Evolutionary conservation across 2,329 filamentous ascomycete species (phyloP), one percentile per base, ranked within the genome.

Genomic region (Stemphylium beticola): DNA sequence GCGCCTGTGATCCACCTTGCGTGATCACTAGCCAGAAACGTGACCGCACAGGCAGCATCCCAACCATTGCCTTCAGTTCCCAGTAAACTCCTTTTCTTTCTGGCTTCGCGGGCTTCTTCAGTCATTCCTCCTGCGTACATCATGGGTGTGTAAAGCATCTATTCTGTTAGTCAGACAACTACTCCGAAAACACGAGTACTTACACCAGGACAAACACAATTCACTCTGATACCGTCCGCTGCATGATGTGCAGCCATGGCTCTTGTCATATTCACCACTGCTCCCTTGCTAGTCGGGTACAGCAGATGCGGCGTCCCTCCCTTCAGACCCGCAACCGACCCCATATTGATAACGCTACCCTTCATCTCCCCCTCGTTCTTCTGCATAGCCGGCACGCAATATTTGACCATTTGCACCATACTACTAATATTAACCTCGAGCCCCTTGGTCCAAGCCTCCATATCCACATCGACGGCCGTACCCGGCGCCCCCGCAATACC

Each of bases 311-410:
- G 81, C n/a, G 80, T 83, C 0, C 82, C 82, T 2, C 81, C 81
- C 40, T 44, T 51, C 43, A 40, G 92, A 33, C 86, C 88, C 70
- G 92, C 92, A 69, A 93, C 86, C 17, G 88, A 91, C 34, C 88
- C 86, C 71, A 90, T 91, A 77, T 92, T 93, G 80, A 93, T 90
- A 68, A 93, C 91, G n/a, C 84, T 86, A 53, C 85, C 82, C 6
- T 58, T 49, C 18, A 90, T 89, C 18, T 75, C 72, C 3, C 26
- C 26, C 26, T 29, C 26, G 2, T 29, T 29, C 65, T 84, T 82
- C n/a, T 49, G 47, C 84, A 93, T 88, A 72, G 91, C 86, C 1
- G 85, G 85, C 14, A 93, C 79, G 8, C 82, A 76, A 68, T 91
- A 90, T 72, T 92, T 92, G 52, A 88, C 82, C 32, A 92, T 79